Percentiles rank a stretch among this genome's conserved stretches.
Evolutionary conservation across 177 flowering plant species (phyloP).

Genomic region (Vitis hybrid): DNA sequence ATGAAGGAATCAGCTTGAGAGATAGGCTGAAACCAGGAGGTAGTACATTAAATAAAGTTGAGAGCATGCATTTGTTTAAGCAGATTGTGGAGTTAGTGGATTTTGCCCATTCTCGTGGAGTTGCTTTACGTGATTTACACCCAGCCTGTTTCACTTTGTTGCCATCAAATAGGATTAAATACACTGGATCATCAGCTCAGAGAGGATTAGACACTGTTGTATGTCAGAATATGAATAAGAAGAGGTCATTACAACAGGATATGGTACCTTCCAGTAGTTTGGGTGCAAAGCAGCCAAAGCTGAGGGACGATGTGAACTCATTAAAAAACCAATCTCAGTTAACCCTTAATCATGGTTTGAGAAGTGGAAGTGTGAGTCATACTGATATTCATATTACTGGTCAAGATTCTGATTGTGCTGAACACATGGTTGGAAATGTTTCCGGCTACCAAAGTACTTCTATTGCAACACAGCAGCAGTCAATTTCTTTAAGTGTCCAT

Average conservation of each 20-base stretch:
- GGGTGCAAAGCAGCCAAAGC: constrained; percentile 18
- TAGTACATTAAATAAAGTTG: constrained; percentile 13
- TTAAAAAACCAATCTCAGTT: constrained; percentile 1
- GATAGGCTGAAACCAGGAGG: constrained; percentile 19
- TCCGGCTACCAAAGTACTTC: not conserved
- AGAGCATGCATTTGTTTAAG: constrained; percentile 27
- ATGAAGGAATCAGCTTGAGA: constrained; percentile 29
- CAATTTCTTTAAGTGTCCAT: constrained; percentile 3
- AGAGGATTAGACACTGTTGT: not conserved
- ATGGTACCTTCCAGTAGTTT: not conserved
- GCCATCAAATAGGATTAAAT: constrained; percentile 22
- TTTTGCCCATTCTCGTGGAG: constrained; percentile 32
- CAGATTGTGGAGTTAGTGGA: constrained; percentile 41
- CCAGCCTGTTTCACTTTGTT: constrained; percentile 31
- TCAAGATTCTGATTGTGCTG: not conserved
- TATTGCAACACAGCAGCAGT: constrained; percentile 4
- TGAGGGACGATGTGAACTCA: constrained; percentile 5
- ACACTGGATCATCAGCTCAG: constrained; percentile 20
- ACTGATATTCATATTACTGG: not conserved
- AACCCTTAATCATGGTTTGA: not conserved
- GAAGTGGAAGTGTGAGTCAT: constrained; percentile 2
- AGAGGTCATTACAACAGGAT: constrained; percentile 22
- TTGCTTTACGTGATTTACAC: constrained; percentile 24
- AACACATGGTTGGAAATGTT: constrained; percentile 2
- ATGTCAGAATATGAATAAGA: constrained; percentile 5